A percentile compares a stretch with the other conserved stretches of the same genome.
These are phyloP conservation scores for Vicia villosa DNA, from an alignment of 306 rosid species.

Conservation along the genomic window DNA sequence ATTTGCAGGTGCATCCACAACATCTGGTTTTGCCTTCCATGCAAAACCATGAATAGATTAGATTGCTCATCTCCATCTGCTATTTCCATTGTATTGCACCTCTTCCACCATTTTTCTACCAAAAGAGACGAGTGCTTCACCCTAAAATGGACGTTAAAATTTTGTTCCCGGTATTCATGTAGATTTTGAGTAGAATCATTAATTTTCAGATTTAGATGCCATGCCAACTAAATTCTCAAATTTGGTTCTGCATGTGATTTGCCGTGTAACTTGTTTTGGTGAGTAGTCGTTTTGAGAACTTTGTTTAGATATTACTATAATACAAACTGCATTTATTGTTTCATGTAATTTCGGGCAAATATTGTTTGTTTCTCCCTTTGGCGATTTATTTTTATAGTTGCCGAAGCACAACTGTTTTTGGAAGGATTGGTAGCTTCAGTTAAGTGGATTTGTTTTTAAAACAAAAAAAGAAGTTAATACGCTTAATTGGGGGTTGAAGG, in stretches of 20 bases:
- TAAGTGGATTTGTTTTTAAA: neutral
- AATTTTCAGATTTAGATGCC: constrained; percentile 10
- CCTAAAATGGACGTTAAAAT: constrained; percentile 14
- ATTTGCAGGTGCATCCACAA: constrained; percentile 43
- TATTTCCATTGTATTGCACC: no score
- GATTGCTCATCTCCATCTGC: constrained; percentile 2
- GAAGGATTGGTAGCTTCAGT: constrained; percentile 1
- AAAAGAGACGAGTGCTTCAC: neutral
- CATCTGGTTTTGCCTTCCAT: constrained; percentile 43
- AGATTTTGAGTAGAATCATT: neutral
- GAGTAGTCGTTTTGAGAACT: constrained; percentile 1
- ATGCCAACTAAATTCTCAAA: neutral
- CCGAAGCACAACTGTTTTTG: constrained; percentile 8
- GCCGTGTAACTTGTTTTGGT: constrained; percentile 19
- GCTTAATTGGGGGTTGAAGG: neutral
- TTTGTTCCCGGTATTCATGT: constrained; percentile 32
- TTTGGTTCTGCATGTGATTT: constrained; percentile 19
- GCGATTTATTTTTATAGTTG: neutral
- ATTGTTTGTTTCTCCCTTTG: constrained; percentile 3
- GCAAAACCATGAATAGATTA: constrained; percentile 41
- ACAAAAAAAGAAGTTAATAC: neutral
- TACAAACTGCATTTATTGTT: neutral
- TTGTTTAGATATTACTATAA: neutral
- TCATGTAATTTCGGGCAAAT: neutral
- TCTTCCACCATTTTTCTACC: neutral